Evolutionary conservation across 495 filamentous ascomycete species (phyloP).

Genomic region (Xylaria longipes): DNA sequence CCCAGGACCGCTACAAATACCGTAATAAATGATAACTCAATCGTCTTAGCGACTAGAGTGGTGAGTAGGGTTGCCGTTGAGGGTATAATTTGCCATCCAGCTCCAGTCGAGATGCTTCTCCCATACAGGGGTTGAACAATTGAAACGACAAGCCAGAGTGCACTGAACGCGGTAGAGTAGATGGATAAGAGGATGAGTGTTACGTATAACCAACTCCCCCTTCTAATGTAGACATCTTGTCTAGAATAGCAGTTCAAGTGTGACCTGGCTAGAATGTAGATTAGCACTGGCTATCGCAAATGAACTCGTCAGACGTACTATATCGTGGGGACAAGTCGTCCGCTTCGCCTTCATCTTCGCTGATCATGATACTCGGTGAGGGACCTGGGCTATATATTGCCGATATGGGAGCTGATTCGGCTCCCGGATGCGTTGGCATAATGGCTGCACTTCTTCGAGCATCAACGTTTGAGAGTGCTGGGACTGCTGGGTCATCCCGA

Average conservation of each 20-base stretch:
- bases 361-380: background rate
- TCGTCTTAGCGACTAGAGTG: constrained; percentile 71
- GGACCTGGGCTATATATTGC: background rate
- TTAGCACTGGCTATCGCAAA: background rate
- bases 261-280: constrained; percentile 21
- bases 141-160: constrained; percentile 66
- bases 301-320: background rate
- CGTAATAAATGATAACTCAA: constrained; percentile 78
- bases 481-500: background rate
- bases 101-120: constrained; percentile 52
- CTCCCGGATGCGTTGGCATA: constrained; percentile 8
- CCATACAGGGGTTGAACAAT: constrained; percentile 66
- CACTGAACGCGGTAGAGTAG: constrained; percentile 71
- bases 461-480: constrained; percentile 15
- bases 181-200: constrained; percentile 65
- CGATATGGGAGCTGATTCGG: constrained; percentile 14
- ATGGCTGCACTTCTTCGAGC: constrained; percentile 16
- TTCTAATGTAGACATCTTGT: constrained; percentile 44
- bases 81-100: constrained; percentile 53
- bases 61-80: constrained; percentile 67
- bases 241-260: constrained; percentile 39
- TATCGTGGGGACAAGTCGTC: background rate
- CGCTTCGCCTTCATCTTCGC: background rate
- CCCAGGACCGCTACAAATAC: constrained; percentile 77
- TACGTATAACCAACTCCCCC: constrained; percentile 63